Conservation (phyloP, 805 yeast genomes). For the Ogataea philodendri region DNA sequence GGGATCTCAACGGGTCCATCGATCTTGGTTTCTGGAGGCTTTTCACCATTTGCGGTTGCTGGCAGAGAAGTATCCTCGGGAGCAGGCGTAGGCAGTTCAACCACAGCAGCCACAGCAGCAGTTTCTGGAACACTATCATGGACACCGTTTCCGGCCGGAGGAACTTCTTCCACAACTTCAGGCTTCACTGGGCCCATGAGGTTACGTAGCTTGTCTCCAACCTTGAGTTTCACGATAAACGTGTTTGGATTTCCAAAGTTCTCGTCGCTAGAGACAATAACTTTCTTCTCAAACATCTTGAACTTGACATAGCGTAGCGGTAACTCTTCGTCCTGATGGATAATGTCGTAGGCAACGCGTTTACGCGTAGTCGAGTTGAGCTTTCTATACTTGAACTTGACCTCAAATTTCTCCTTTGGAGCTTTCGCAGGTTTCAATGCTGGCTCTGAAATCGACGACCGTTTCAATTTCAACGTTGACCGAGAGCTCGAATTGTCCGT, state of each 20-base stretch:
- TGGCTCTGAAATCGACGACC: slow-evolving; percentile 7
- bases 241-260: slow-evolving; percentile 16
- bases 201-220: slow-evolving; percentile 7
- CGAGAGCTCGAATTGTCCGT: slow-evolving; percentile 12
- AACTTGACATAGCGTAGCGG: slow-evolving; percentile 38
- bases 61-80: no score
- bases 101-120: no score
- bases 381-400: slow-evolving; percentile 18
- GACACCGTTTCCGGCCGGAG: no score
- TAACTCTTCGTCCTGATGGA: slow-evolving; percentile 16
- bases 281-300: slow-evolving; percentile 24
- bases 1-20: no score
- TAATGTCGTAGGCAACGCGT: slow-evolving; percentile 23
- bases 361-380: slow-evolving; percentile 6
- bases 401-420: slow-evolving; percentile 14
- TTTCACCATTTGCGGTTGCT: no score
- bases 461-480: slow-evolving; percentile 19
- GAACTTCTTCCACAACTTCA: not conserved
- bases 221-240: slow-evolving; percentile 11
- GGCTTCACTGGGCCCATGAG: slow-evolving; percentile 3
- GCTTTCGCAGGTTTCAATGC: no score
- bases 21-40: no score
- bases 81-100: no score
- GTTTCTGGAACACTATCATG: no score
- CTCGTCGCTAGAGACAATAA: slow-evolving; percentile 29